Evolutionary conservation across 164 flowering plant genomes (phyloP).

Genomic region (Tinospora cordifolia): DNA sequence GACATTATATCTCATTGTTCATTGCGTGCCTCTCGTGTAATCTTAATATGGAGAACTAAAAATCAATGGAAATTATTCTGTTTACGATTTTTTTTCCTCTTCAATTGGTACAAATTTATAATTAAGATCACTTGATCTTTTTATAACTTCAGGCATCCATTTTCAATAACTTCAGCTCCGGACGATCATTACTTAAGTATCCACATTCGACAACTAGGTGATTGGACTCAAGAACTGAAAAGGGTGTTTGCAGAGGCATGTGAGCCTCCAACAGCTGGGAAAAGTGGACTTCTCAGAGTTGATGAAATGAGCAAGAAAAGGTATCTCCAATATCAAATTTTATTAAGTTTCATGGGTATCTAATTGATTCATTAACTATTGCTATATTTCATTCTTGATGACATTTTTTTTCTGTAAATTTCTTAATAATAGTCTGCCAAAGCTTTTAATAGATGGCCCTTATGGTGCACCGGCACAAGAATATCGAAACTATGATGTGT

Average conservation of each 20-base stretch:
- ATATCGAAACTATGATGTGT: constrained; percentile 75
- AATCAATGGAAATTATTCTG: too few relatives aligned
- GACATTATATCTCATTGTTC: background rate
- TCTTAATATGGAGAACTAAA: background rate
- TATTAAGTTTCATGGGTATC: background rate
- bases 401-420: background rate
- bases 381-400: background rate
- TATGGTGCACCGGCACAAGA: constrained; percentile 99
- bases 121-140: background rate
- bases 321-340: constrained; percentile 20
- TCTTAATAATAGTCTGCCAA: constrained; percentile 58
- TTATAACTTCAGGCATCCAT: constrained; percentile 76
- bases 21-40: background rate
- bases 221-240: constrained; percentile 93
- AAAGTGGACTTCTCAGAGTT: constrained; percentile 87
- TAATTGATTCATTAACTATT: background rate
- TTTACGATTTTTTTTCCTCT: background rate
- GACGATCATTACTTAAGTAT: constrained; percentile 87
- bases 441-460: constrained; percentile 86
- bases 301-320: constrained; percentile 76
- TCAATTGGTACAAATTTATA: background rate
- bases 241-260: constrained; percentile 80
- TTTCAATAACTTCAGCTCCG: constrained; percentile 96
- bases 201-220: constrained; percentile 89
- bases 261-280: constrained; percentile 69